Evolutionary conservation across 805 yeast genomes (phyloP).

Genomic region (Yarrowia phangngaensis): DNA sequence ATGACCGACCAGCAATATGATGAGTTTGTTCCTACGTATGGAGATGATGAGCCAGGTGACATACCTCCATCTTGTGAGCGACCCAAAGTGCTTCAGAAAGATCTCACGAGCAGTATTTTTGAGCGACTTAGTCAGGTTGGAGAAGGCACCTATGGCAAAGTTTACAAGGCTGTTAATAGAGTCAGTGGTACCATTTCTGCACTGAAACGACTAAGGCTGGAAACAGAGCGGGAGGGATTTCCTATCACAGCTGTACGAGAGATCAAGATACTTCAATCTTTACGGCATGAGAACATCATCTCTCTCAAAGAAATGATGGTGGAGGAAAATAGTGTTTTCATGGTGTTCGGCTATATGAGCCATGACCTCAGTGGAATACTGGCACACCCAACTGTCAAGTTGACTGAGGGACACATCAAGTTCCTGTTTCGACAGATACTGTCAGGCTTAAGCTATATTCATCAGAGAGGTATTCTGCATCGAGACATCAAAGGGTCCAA

Average conservation of each 20-base stretch:
- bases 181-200: conserved; percentile 76
- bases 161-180: conserved; percentile 75
- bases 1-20: no score
- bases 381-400: conserved; percentile 62
- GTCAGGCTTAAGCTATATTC: conserved; percentile 77
- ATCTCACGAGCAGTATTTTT: conserved; percentile 42
- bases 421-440: conserved; percentile 73
- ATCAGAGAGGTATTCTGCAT: conserved; percentile 58
- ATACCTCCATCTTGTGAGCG: background rate
- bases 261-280: conserved; percentile 75
- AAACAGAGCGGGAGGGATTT: conserved; percentile 87
- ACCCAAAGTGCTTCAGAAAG: background rate
- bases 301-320: conserved; percentile 87
- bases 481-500: conserved; percentile 95
- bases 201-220: conserved; percentile 75
- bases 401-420: conserved; percentile 69
- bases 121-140: conserved; percentile 85
- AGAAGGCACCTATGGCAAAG: conserved; percentile 98
- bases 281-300: conserved; percentile 77
- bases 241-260: conserved; percentile 95
- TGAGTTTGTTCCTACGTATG: conserved; percentile 4
- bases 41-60: conserved; percentile 19
- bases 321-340: conserved; percentile 64
- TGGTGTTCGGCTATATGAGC: conserved; percentile 91
- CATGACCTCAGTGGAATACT: conserved; percentile 89